Evolutionary conservation across 2,329 filamentous ascomycete species (phyloP), one percentile per base, ranked within the genome.

Genomic region (Colletotrichum sp.): DNA sequence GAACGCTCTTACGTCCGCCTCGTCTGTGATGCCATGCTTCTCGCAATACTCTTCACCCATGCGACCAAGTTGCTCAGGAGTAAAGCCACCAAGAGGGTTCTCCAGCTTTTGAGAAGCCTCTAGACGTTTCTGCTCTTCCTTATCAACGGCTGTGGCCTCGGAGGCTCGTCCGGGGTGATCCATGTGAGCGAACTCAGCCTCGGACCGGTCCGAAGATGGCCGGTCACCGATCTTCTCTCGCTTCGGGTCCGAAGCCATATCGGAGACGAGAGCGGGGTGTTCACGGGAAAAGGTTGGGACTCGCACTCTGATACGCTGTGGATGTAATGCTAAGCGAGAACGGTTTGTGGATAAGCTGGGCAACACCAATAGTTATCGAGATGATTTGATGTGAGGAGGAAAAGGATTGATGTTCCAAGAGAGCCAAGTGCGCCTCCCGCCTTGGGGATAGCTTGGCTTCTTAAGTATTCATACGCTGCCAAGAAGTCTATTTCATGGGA

Each of bases 1-100:
- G 79, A 93, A 93, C 7, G 89, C 90, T 13, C 90, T 87, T 36
- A 92, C 83, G 79, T 93, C 90, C 16, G 90, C 88, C 25, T 90
- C 88, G 22, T 87, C 87, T 6, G 87, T 89, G 70, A 92, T 85
- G 30, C 88, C 88, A 79, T 93, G 87, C 66, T 88, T 84, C 30
- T 86, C 83, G 29, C 90, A 92, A 81, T 93, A 94, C 7, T 87
- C 86, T 69, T 90, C 89, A 16, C 92, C 92, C 83, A 90, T 89
- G 39, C 84, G 85, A 63, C 85, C 86, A 16, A 94, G 85, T 77
- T 92, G 87, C 6, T 88, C 84, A 55, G 80, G 80, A 25, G 80
- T 80, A 63, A 87, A 78, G 39, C 85, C 86, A 4, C 82, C 82
- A n/a, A 89, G 81, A 15, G 87, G 87, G 65, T 88, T 85, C 52